Conservation (phyloP, 2,329 filamentous ascomycete genomes). For the Colletotrichum godetiae region DNA sequence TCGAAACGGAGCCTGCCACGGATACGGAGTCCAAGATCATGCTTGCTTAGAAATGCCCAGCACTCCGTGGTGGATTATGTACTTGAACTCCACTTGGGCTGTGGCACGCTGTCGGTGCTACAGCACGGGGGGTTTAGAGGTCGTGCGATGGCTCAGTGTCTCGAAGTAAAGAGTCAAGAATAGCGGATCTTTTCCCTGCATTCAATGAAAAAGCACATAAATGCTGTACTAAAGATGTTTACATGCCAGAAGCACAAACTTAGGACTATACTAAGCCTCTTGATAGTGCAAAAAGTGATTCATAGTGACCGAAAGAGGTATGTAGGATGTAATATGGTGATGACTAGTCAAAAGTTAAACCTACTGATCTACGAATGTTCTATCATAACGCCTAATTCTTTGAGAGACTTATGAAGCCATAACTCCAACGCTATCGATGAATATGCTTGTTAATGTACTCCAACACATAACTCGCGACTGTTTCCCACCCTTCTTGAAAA, state of each 20-base stretch:
- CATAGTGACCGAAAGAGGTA: too few relatives aligned
- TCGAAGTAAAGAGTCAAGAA: too few relatives aligned
- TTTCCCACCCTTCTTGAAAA: conserved; percentile 38
- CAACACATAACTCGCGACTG: conserved; percentile 25
- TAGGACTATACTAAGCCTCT: too few relatives aligned
- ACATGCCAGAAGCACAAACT: too few relatives aligned
- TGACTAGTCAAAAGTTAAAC: neutral
- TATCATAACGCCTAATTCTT: neutral
- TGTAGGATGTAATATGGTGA: too few relatives aligned
- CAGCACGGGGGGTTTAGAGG: too few relatives aligned
- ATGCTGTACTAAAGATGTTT: too few relatives aligned
- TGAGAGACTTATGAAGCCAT: neutral
- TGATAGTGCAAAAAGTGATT: too few relatives aligned
- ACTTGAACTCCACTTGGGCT: neutral
- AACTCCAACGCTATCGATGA: neutral
- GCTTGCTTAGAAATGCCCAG: conserved; percentile 32
- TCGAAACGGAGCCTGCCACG: neutral
- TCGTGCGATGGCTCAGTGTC: too few relatives aligned
- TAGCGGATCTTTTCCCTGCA: too few relatives aligned
- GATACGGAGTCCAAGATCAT: neutral
- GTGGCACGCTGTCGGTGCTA: neutral
- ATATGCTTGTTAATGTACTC: conserved; percentile 17
- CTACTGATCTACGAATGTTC: neutral
- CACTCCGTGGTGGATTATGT: neutral
- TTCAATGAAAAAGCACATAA: too few relatives aligned